Conservation (phyloP, 352 stramenopile genomes). For the Ophiocytium majus region DNA sequence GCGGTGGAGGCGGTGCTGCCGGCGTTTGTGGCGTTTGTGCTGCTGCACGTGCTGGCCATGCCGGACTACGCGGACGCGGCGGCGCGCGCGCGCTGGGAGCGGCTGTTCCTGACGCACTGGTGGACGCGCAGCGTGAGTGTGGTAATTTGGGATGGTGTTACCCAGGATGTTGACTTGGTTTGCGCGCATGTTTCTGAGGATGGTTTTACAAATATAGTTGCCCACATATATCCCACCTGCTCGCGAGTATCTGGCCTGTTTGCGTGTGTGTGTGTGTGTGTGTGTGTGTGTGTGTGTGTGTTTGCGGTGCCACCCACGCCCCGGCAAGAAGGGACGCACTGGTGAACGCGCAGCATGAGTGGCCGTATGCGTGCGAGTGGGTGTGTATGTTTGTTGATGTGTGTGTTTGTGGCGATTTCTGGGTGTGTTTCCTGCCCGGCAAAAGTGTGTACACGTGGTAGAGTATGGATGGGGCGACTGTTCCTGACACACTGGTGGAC, state of each 20-base stretch:
- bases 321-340: too few relatives aligned
- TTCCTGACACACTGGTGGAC: slow-evolving; percentile 50
- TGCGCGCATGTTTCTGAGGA: background rate
- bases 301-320: too few relatives aligned
- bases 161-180: too few relatives aligned
- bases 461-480: slow-evolving; percentile 28
- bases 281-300: background rate
- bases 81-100: slow-evolving; percentile 33
- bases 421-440: too few relatives aligned
- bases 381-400: too few relatives aligned
- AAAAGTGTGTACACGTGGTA: too few relatives aligned
- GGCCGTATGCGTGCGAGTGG: too few relatives aligned
- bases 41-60: slow-evolving; percentile 49
- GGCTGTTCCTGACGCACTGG: slow-evolving; percentile 47
- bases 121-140: slow-evolving; percentile 25
- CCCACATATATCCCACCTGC: background rate
- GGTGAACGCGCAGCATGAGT: too few relatives aligned
- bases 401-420: too few relatives aligned
- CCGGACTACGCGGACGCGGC: slow-evolving; percentile 42
- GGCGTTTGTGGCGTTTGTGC: slow-evolving; percentile 35
- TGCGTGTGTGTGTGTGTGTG: background rate
- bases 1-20: slow-evolving; percentile 34
- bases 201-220: background rate
- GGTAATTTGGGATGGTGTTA: too few relatives aligned
- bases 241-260: background rate